phyloP scores from a whole-genome alignment of 2,329 filamentous ascomycete genomes.

The Rhinocladiella mackenziei region DNA sequence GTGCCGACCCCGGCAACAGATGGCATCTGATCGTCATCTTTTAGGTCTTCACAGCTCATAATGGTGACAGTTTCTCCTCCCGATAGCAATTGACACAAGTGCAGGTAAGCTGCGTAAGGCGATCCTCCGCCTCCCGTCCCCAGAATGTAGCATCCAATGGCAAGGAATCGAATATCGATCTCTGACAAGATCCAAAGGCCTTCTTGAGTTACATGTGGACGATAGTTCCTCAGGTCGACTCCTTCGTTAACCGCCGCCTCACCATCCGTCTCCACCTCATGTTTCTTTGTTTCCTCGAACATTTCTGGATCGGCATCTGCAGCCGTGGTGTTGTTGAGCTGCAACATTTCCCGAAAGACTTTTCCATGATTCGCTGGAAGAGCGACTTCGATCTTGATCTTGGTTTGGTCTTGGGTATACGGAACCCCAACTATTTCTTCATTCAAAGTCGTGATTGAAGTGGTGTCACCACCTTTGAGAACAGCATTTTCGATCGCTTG shows the following conservation, averaged over 20 bases:
- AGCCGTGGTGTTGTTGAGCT: conserved; percentile 7
- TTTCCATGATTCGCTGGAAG: conserved; percentile 15
- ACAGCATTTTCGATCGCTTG: conserved; percentile 23
- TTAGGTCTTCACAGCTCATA: conserved; percentile 41
- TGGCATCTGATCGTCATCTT: conserved; percentile 44
- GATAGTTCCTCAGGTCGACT: conserved; percentile 37
- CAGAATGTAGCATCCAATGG: conserved; percentile 47
- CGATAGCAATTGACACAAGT: conserved; percentile 40
- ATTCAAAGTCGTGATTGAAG: conserved; percentile 31
- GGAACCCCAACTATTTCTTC: conserved; percentile 15
- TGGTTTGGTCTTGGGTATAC: conserved; percentile 32
- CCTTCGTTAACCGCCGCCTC: conserved; percentile 11
- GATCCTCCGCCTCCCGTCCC: conserved; percentile 49
- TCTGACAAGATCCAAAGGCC: conserved; percentile 45
- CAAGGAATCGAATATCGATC: conserved; percentile 44
- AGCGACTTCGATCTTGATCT: conserved; percentile 24
- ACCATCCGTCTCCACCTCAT: conserved; percentile 16
- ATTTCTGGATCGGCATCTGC: conserved; percentile 18
- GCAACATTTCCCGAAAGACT: conserved; percentile 1
- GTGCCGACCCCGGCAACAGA: conserved; percentile 28
- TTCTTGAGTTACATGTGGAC: conserved; percentile 39
- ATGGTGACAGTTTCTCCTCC: conserved; percentile 41
- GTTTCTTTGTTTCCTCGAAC: conserved; percentile 18
- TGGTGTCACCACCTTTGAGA: conserved; percentile 14
- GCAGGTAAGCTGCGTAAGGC: conserved; percentile 44